Percentiles rank a stretch among this genome's conserved stretches.
phyloP scores from a whole-genome alignment of 352 stramenopile genomes.

The Albugo candida region DNA sequence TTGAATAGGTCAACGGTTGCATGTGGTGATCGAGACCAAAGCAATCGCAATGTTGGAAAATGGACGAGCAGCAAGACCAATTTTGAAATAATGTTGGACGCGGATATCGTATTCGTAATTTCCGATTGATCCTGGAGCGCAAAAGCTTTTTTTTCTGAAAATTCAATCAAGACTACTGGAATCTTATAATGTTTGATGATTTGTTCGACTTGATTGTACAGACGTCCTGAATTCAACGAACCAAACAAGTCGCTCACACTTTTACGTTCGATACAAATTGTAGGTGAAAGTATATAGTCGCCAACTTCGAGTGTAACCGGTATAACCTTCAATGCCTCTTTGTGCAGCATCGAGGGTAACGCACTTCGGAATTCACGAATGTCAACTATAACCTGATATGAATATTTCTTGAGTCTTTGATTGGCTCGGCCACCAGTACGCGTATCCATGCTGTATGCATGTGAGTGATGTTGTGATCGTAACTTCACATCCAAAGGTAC shows the following conservation, averaged over 20 bases:
- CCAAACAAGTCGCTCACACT: constrained; percentile 90
- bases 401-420: constrained; percentile 8
- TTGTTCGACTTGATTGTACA: constrained; percentile 89
- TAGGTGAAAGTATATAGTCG: constrained; percentile 94
- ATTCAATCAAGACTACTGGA: constrained; percentile 94
- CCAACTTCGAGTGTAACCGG: constrained; percentile 92
- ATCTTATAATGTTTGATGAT: constrained; percentile 72
- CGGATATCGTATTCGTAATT: constrained; percentile 83
- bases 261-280: constrained; percentile 96
- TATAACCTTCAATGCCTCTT: constrained; percentile 82
- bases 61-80: constrained; percentile 86
- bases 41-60: constrained; percentile 86
- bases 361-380: constrained; percentile 93
- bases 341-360: constrained; percentile 93
- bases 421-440: constrained; percentile 34
- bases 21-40: constrained; percentile 89
- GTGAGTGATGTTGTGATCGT: constrained; percentile 18
- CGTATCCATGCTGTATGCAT: constrained; percentile 69
- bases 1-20: constrained; percentile 79
- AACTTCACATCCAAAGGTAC: constrained; percentile 63
- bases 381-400: constrained; percentile 76
- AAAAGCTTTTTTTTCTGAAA: constrained; percentile 71
- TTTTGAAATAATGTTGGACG: constrained; percentile 87
- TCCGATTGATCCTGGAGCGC: constrained; percentile 79
- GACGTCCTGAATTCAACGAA: constrained; percentile 86